These are phyloP conservation scores for Pythium rishiriense DNA, from an alignment of 352 stramenopile genomes.

Conservation along the genomic window DNA sequence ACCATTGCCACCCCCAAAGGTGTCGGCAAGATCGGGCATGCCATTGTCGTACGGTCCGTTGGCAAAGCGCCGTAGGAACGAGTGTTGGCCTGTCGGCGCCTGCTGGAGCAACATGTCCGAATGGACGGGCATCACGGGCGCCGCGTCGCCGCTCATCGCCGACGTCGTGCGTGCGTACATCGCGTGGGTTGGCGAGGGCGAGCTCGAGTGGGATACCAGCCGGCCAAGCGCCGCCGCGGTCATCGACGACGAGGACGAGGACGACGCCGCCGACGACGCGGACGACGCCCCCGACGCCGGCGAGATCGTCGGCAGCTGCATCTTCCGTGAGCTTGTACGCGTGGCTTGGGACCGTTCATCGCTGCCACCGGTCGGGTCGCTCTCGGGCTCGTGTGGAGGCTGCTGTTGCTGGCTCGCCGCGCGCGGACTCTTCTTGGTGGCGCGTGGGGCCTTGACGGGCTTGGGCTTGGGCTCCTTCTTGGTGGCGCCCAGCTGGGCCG, in stretches of 20 bases:
- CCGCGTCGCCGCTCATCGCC: not conserved
- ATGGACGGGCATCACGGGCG: slow-evolving; percentile 10
- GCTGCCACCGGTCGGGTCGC: not conserved
- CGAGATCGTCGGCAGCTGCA: slow-evolving; percentile 8
- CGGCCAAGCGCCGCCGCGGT: not conserved
- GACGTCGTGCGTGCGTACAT: not conserved
- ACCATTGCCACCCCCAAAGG: too few species aligned
- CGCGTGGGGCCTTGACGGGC: not conserved
- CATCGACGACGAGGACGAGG: not conserved
- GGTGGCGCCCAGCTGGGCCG: too few species aligned
- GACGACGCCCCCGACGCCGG: not conserved
- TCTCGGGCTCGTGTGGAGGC: not conserved
- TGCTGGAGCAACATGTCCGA: slow-evolving; percentile 1
- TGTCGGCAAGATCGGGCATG: not conserved
- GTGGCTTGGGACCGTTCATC: not conserved
- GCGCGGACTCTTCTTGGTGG: not conserved
- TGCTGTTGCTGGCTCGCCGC: not conserved
- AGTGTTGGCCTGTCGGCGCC: not conserved
- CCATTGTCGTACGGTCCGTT: not conserved
- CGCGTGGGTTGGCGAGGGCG: not conserved
- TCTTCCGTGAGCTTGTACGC: not conserved
- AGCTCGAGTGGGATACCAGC: not conserved
- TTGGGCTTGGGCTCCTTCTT: slow-evolving; percentile 1
- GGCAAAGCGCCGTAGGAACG: not conserved
- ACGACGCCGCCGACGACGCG: not conserved